Base-by-base conservation (phyloP, 345 rosid species). In the Dipteronia sinensis region DNA sequence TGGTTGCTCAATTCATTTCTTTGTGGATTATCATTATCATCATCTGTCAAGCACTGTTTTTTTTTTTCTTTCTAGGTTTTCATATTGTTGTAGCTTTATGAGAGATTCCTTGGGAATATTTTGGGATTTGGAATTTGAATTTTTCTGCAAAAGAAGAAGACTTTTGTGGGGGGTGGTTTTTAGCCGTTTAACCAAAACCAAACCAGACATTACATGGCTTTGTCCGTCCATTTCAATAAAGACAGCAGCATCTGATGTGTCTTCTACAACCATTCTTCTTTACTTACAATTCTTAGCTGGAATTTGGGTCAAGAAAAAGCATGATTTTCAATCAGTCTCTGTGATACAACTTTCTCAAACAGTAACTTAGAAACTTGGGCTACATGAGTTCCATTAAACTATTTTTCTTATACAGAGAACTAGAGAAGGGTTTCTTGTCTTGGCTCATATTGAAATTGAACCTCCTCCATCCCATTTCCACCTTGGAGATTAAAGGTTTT, bases 181-280 rank as follows among this genome's bases (percentile, higher is more conserved):
- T 6, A 42, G 63, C 64, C 47, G 38, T 67, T 67, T 51, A 46
- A 67, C 6, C 13, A 65, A 75, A 71, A 9, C 46, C 49, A 69
- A 79, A 72, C 31, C 67, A 64, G 78, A 42, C 2, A 34, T 5
- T 34, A 40, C 29, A 68, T 82, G 20, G 27, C 46, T 77, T 70
- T 83, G 88, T 83, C 73, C 81, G 88, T 83, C 79, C 79, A 65
- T 66, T 83, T 83, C 84, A 69, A 69, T 72, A 58, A 77, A 71
- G 82, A 82, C 77, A 78, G 31, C 75, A 78, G 29, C 46, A 46
- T 65, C 49, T 77, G 68, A 44, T 73, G 71, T 55, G 67, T 71
- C 72, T 71, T 66, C 76, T 47, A 1, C 53, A 72, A 47, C 49
- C 71, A 22, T 69, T 77, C 42, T 64, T 74, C 63, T 44, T 7